These are phyloP conservation scores for Sporothrix brunneoviolacea DNA, from an alignment of 2,329 filamentous ascomycete genomes.

Conservation along the genomic window DNA sequence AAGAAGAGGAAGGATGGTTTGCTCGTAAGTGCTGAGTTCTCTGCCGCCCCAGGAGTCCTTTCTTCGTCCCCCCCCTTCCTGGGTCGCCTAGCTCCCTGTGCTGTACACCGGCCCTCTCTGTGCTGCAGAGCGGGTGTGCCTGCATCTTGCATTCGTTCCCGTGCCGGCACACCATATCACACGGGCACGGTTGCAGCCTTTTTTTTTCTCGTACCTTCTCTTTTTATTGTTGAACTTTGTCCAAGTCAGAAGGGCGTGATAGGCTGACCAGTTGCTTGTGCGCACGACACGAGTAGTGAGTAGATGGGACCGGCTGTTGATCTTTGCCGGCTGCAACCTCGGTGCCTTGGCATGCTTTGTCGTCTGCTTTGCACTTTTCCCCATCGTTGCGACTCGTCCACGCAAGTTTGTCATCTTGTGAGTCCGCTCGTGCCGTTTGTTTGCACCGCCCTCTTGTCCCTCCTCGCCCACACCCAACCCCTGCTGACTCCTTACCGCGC, in stretches of 20 bases:
- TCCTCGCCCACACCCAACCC: no score
- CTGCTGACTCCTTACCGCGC: slow-evolving; percentile 1
- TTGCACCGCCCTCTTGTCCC: slow-evolving; percentile 2
- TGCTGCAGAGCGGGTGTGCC: slow-evolving; percentile 37
- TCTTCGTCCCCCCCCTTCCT: slow-evolving; percentile 20
- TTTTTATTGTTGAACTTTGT: neutral
- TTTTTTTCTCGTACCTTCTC: neutral
- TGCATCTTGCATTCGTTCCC: slow-evolving; percentile 36
- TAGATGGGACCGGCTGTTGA: slow-evolving; percentile 89
- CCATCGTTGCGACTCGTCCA: slow-evolving; percentile 70
- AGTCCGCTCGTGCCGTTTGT: slow-evolving; percentile 42
- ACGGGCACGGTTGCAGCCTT: slow-evolving; percentile 21
- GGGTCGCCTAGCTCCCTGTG: neutral
- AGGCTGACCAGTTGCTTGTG: slow-evolving; percentile 17
- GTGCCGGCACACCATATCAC: slow-evolving; percentile 34
- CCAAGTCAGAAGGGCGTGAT: neutral
- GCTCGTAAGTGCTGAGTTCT: slow-evolving; percentile 62
- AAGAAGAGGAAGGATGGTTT: slow-evolving; percentile 95
- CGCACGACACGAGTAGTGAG: slow-evolving; percentile 59
- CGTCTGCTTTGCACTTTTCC: slow-evolving; percentile 85
- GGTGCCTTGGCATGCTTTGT: slow-evolving; percentile 88
- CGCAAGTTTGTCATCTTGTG: slow-evolving; percentile 96
- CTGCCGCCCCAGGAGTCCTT: slow-evolving; percentile 11
- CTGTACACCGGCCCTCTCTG: no score
- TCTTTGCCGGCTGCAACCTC: slow-evolving; percentile 87